Conservation (phyloP, 768 basidiomycete species). For the Suillus subaureus region DNA sequence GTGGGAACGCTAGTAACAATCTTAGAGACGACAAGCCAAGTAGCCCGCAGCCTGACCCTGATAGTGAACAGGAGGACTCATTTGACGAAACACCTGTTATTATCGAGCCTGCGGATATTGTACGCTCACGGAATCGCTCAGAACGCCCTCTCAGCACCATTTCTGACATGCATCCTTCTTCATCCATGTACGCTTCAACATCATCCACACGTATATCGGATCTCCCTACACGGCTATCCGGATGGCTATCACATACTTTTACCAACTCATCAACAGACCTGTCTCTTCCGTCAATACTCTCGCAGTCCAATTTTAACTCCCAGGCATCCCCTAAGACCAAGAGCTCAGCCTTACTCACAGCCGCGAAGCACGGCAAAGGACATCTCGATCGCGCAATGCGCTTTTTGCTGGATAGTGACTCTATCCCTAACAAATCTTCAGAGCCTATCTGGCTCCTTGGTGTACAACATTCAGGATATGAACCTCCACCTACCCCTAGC, state of each 20-base stretch:
- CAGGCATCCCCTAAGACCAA: slow-evolving; percentile 45
- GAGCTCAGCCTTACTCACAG: slow-evolving; percentile 57
- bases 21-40: slow-evolving; percentile 24
- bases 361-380: slow-evolving; percentile 73
- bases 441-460: slow-evolving; percentile 93
- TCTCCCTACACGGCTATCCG: slow-evolving; percentile 73
- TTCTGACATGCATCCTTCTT: slow-evolving; percentile 44
- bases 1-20: slow-evolving; percentile 16
- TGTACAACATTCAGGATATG: slow-evolving; percentile 77
- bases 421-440: slow-evolving; percentile 76
- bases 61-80: slow-evolving; percentile 36
- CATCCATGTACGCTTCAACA: slow-evolving; percentile 49
- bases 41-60: slow-evolving; percentile 20
- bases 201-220: slow-evolving; percentile 59
- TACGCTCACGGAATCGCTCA: slow-evolving; percentile 56
- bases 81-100: slow-evolving; percentile 64
- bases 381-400: slow-evolving; percentile 84
- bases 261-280: slow-evolving; percentile 72
- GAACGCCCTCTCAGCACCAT: slow-evolving; percentile 55
- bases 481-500: slow-evolving; percentile 39
- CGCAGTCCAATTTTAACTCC: slow-evolving; percentile 41
- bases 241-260: slow-evolving; percentile 83
- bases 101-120: slow-evolving; percentile 59
- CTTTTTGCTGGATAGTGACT: slow-evolving; percentile 89
- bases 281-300: slow-evolving; percentile 61